A percentile compares a stretch with the other conserved stretches of the same genome.
Evolutionary conservation across 345 rosid genomes (phyloP).

Genomic region (Eucalyptus tenuipes): DNA sequence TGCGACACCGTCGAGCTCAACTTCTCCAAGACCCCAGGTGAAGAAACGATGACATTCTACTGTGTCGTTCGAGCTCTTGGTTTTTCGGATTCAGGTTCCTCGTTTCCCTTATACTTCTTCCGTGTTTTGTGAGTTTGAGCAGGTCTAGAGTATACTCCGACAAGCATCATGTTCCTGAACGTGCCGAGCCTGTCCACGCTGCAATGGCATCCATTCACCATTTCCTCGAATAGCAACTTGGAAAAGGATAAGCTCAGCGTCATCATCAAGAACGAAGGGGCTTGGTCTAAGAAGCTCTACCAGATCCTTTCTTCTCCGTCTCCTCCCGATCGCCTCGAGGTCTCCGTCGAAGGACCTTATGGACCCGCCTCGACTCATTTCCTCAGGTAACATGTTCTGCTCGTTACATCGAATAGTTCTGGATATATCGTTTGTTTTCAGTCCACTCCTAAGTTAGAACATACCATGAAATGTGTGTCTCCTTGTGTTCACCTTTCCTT

Average conservation of each 20-base stretch:
- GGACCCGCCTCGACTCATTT: constrained; percentile 74
- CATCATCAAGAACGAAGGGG: constrained; percentile 58
- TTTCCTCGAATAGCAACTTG: constrained; percentile 55
- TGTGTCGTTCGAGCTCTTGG: background rate
- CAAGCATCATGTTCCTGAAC: constrained; percentile 62
- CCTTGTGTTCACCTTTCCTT: background rate
- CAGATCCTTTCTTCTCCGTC: constrained; percentile 51
- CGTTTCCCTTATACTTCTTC: background rate
- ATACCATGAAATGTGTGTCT: background rate
- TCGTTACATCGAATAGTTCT: background rate
- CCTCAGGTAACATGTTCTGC: constrained; percentile 25
- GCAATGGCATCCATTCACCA: constrained; percentile 94
- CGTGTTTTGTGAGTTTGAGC: background rate
- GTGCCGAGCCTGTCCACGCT: constrained; percentile 64
- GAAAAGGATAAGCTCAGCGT: constrained; percentile 62
- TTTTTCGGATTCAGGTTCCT: background rate
- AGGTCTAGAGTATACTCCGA: constrained; percentile 60
- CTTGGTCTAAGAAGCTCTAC: constrained; percentile 68
- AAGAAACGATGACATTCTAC: background rate
- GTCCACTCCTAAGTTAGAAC: background rate
- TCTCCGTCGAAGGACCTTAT: constrained; percentile 81
- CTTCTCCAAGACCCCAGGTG: constrained; percentile 57
- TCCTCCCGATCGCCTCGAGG: constrained; percentile 29
- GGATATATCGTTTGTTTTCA: background rate
- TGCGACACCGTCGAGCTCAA: constrained; percentile 51